A percentile compares a stretch with the other conserved stretches of the same genome.
These are phyloP conservation scores for Fusarium xyrophilum DNA, from an alignment of 2,329 filamentous ascomycete genomes.

Conservation along the genomic window DNA sequence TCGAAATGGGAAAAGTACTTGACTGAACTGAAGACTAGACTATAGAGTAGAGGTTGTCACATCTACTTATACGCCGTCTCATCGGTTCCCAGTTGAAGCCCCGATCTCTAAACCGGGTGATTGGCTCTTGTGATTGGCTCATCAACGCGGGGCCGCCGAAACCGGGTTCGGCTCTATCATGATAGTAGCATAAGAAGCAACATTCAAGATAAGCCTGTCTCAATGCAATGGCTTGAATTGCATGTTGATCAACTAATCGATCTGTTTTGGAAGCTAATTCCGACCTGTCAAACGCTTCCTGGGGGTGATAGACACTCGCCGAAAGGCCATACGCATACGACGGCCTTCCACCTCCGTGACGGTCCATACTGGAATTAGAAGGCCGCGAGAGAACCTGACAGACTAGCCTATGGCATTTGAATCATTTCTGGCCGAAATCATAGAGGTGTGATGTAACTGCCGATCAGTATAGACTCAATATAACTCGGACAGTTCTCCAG, in stretches of 20 bases:
- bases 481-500: neutral
- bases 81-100: constrained; percentile 25
- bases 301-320: constrained; percentile 29
- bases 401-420: neutral
- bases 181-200: neutral
- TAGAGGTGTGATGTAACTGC: neutral
- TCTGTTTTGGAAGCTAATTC: neutral
- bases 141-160: constrained; percentile 11
- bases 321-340: neutral
- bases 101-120: constrained; percentile 11
- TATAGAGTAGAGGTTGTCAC: constrained; percentile 1
- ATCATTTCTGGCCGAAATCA: constrained; percentile 1
- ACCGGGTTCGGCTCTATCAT: neutral
- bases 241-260: constrained; percentile 3
- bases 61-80: constrained; percentile 11
- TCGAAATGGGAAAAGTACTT: neutral
- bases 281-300: neutral
- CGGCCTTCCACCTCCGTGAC: constrained; percentile 18
- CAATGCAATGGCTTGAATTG: neutral
- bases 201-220: constrained; percentile 10
- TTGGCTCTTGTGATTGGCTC: constrained; percentile 20
- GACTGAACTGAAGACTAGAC: neutral
- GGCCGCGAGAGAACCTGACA: constrained; percentile 16
- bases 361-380: constrained; percentile 19
- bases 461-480: neutral